Base-by-base conservation (phyloP, 192 early-diverging fungal species). In the Linnemannia elongata region DNA sequence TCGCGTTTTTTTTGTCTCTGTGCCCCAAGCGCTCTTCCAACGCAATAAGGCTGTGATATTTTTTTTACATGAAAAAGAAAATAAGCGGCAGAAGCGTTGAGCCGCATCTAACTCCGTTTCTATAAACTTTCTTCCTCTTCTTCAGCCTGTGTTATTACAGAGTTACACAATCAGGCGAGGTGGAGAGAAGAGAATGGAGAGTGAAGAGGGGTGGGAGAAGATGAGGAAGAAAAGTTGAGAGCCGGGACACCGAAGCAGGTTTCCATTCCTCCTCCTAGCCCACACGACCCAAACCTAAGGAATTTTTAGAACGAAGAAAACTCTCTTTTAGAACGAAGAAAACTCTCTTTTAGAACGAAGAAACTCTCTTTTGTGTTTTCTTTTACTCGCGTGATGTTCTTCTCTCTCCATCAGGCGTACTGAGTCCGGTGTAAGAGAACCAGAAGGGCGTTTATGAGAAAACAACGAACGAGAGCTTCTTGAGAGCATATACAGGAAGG, bases 31-130 rank as follows among this genome's bases (percentile, higher is more conserved):
- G 60, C 27, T 66, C 60, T 18, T 52, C 0, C 60, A 33, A 3
- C 2, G 7, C 60, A 66, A 15, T 33, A 15, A 33, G 27, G 60
- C 33, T 33, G 60, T 12, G 60, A 35, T 8, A 33, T 66, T 57
- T 57, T n/a, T 18, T 57, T 27, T 33, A 9, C 9, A 35, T 15
- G 9, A 30, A n/a, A 27, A 33, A 66, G 13, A 15, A 66, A 52
- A 60, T 6, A 60, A 60, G 55, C 55, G 55, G 55, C 55, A 66
- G 60, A 66, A 66, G 60, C 60, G 12, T 66, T 66, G 60, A 66
- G 30, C 55, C 55, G 55, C 22, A 38, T 24, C 20, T n/a, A 22
- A 66, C 60, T 66, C 60, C 60, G 60, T 66, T 66, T 66, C 24
- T n/a, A 8, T 27, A 30, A n/a, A 9, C 9, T 60, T 60, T 27